phyloP scores from a whole-genome alignment of 352 stramenopile genomes.

The Pythium pyrilobum region DNA sequence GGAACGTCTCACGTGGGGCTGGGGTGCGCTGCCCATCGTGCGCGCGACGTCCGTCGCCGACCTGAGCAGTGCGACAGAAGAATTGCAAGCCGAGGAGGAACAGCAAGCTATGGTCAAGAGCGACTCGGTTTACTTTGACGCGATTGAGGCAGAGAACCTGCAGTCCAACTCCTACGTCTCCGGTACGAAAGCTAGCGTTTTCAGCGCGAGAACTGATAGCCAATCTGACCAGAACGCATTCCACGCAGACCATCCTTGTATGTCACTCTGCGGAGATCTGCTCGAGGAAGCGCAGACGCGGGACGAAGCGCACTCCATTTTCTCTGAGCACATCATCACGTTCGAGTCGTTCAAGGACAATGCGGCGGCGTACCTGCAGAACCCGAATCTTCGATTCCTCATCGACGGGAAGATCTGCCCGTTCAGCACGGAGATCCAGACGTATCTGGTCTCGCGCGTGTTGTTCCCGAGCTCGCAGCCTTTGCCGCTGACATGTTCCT shows the following conservation, averaged over 20 bases:
- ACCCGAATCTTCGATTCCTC: slow-evolving; percentile 56
- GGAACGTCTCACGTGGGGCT: slow-evolving; percentile 53
- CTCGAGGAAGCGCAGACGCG: slow-evolving; percentile 32
- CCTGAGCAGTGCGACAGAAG: slow-evolving; percentile 3
- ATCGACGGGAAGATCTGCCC: slow-evolving; percentile 53
- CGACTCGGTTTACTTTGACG: slow-evolving; percentile 76
- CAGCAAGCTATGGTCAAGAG: slow-evolving; percentile 55
- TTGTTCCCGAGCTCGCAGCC: slow-evolving; percentile 61
- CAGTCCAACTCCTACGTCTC: slow-evolving; percentile 10
- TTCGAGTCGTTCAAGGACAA: slow-evolving; percentile 57
- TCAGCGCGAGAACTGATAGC: too few species aligned
- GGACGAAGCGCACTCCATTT: slow-evolving; percentile 48
- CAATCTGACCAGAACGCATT: too few species aligned
- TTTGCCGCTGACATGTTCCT: slow-evolving; percentile 21
- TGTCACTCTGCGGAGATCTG: slow-evolving; percentile 74
- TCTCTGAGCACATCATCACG: slow-evolving; percentile 60
- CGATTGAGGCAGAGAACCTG: slow-evolving; percentile 41
- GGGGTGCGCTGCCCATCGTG: slow-evolving; percentile 42
- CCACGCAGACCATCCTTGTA: slow-evolving; percentile 39
- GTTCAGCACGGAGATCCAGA: slow-evolving; percentile 55
- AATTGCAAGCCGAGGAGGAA: slow-evolving; percentile 20
- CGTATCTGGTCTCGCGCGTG: slow-evolving; percentile 55
- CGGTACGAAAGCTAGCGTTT: neutral
- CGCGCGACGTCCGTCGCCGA: slow-evolving; percentile 11
- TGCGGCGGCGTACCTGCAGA: slow-evolving; percentile 32